phyloP scores from a whole-genome alignment of 1,139 yeast species.

The Geotrichum fermentans region DNA sequence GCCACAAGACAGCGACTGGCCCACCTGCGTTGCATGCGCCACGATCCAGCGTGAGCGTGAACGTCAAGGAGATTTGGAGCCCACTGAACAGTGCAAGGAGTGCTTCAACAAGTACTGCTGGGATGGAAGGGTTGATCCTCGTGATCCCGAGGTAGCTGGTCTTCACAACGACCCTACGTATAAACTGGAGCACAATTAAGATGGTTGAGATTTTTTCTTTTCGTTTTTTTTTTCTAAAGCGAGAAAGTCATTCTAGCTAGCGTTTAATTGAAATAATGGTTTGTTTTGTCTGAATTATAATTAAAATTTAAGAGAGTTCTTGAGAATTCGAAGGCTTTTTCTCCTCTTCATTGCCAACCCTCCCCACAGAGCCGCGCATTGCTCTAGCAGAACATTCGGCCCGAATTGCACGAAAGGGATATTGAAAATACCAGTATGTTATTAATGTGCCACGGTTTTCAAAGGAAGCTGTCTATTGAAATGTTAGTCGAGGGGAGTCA shows the following conservation, averaged over 20 bases:
- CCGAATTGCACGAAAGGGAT: too few relatives aligned
- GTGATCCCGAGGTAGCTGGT: slow-evolving; percentile 8
- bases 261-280: neutral
- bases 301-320: too few relatives aligned
- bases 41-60: slow-evolving; percentile 78
- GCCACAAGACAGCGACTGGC: slow-evolving; percentile 60
- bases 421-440: too few relatives aligned
- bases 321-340: too few relatives aligned
- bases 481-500: too few relatives aligned
- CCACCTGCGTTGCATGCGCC: slow-evolving; percentile 85
- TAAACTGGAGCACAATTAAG: neutral
- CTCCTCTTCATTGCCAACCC: too few relatives aligned
- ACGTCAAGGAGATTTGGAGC: slow-evolving; percentile 53
- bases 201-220: neutral
- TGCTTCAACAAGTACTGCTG: slow-evolving; percentile 83
- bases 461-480: too few relatives aligned
- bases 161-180: slow-evolving; percentile 15
- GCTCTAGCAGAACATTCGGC: too few relatives aligned
- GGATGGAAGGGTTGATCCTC: slow-evolving; percentile 50
- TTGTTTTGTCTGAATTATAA: too few relatives aligned
- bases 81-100: slow-evolving; percentile 66
- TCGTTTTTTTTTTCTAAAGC: neutral
- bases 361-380: too few relatives aligned
- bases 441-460: too few relatives aligned
- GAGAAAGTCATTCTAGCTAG: neutral